Conservation (phyloP, 176 grass and related monocot species). For the Chrysopogon serrulatus region DNA sequence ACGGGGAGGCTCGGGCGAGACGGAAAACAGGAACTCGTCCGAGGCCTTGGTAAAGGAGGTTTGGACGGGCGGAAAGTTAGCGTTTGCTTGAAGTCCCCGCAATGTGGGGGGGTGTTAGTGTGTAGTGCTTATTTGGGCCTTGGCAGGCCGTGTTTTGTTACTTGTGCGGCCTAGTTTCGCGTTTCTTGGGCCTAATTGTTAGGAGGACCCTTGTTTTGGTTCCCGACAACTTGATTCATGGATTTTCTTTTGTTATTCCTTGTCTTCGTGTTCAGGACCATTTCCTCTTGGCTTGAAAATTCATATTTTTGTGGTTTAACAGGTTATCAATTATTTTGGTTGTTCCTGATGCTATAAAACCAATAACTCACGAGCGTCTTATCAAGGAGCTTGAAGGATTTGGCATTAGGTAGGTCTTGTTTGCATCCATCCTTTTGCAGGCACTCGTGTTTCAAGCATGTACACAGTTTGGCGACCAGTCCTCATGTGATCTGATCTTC, state of each 20-base stretch:
- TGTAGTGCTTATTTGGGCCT: too few relatives aligned
- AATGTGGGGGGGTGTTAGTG: too few relatives aligned
- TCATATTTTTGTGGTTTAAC: background rate
- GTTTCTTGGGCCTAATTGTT: too few relatives aligned
- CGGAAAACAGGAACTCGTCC: too few relatives aligned
- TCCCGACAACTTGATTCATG: too few relatives aligned
- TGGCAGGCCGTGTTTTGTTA: too few relatives aligned
- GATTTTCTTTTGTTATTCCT: background rate
- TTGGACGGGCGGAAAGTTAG: too few relatives aligned
- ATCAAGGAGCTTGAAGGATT: conserved; percentile 98
- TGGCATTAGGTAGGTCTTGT: conserved; percentile 71
- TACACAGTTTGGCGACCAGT: background rate
- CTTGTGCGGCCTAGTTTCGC: too few relatives aligned
- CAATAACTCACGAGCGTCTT: conserved; percentile 94
- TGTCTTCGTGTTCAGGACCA: background rate
- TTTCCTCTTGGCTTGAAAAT: background rate
- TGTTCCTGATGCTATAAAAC: conserved; percentile 95
- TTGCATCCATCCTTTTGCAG: background rate
- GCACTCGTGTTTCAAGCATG: background rate
- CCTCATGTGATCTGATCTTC: background rate
- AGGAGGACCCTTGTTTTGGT: too few relatives aligned
- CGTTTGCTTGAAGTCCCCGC: too few relatives aligned
- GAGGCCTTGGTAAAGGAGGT: too few relatives aligned
- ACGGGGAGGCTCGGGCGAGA: too few relatives aligned
- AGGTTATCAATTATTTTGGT: conserved; percentile 99